phyloP scores from a whole-genome alignment of 331 rosid species.

The Ulmus americana region DNA sequence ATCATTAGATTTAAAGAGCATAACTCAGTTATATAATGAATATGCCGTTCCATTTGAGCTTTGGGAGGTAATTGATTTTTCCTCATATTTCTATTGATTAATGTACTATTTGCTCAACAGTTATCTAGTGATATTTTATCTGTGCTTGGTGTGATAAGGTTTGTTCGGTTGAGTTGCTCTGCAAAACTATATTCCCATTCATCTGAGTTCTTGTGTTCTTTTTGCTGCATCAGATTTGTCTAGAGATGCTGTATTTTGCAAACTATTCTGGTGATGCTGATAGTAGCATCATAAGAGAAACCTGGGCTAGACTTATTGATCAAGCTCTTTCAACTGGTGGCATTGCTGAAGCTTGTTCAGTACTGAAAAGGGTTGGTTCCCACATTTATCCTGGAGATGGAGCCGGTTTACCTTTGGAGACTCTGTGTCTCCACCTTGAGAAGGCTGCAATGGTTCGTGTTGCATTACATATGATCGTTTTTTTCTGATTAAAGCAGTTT shows the following conservation, averaged over 20 bases:
- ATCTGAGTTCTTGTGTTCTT: conserved; percentile 1
- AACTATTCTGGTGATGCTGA: conserved; percentile 82
- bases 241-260: conserved; percentile 92
- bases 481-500: conserved; percentile 8
- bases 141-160: not conserved
- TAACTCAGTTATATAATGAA: conserved; percentile 91
- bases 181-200: not conserved
- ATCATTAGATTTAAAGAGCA: conserved; percentile 70
- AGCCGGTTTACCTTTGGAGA: conserved; percentile 69
- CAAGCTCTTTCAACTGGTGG: conserved; percentile 93
- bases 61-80: conserved; percentile 72
- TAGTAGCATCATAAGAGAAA: conserved; percentile 75
- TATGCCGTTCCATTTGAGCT: conserved; percentile 92
- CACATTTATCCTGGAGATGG: conserved; percentile 92
- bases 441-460: conserved; percentile 80
- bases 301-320: conserved; percentile 91
- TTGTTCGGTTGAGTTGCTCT: not conserved
- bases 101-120: not conserved
- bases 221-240: conserved; percentile 54
- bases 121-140: too few species aligned
- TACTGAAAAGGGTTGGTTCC: conserved; percentile 83
- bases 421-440: conserved; percentile 91
- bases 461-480: conserved; percentile 11
- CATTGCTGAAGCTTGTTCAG: conserved; percentile 90
- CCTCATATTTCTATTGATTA: not conserved